These are phyloP conservation scores for Oryza punctata DNA, from an alignment of 176 grass and related monocot genomes.

Conservation along the genomic window DNA sequence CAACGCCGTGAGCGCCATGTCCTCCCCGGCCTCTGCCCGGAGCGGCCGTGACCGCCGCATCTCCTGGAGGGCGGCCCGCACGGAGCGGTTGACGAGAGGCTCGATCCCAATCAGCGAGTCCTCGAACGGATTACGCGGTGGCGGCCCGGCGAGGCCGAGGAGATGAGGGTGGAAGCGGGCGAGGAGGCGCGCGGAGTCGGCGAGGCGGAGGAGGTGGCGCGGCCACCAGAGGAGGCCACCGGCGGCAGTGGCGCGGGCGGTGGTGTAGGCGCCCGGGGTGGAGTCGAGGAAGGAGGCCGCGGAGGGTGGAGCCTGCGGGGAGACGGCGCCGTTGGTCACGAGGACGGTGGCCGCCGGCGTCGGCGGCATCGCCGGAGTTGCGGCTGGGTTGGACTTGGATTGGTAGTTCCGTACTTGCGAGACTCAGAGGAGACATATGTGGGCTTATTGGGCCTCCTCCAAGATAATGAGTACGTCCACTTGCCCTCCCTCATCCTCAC, in stretches of 20 bases:
- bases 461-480: too few species aligned
- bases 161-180: constrained; percentile 49
- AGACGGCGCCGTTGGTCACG: constrained; percentile 55
- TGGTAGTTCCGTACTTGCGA: background rate
- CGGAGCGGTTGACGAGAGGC: constrained; percentile 48
- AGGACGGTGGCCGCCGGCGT: constrained; percentile 39
- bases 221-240: constrained; percentile 72
- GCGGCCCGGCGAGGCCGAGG: constrained; percentile 36
- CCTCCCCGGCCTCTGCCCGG: background rate
- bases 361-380: constrained; percentile 1
- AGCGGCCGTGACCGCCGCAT: constrained; percentile 30
- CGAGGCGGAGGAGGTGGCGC: constrained; percentile 72
- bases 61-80: constrained; percentile 41
- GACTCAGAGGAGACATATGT: too few species aligned
- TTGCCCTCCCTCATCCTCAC: too few species aligned
- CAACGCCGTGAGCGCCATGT: constrained; percentile 66
- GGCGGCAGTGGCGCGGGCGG: constrained; percentile 54
- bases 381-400: background rate
- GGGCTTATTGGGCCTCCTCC: too few species aligned
- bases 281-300: constrained; percentile 66
- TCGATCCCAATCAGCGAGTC: background rate
- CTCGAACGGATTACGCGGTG: background rate
- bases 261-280: constrained; percentile 79
- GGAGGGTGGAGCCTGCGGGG: constrained; percentile 46
- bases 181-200: constrained; percentile 54